Evolutionary conservation across 2,329 filamentous ascomycete species (phyloP).

Genomic region (Lasiodiplodia sp.): DNA sequence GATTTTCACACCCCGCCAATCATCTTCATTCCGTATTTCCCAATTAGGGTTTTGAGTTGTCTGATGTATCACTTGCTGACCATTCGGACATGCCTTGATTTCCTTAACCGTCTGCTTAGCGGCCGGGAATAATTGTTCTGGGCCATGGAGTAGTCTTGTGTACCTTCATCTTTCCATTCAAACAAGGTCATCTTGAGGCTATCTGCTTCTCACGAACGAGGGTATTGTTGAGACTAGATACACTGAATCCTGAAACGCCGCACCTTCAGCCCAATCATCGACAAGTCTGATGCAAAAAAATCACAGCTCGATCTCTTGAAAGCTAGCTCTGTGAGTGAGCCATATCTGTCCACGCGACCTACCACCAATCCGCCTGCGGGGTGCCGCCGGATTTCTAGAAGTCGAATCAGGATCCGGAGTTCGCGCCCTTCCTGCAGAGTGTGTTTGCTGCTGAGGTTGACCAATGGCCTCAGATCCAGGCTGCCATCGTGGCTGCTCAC

Average conservation of each 20-base stretch:
- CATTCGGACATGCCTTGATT: background rate
- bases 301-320: background rate
- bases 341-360: constrained; percentile 15
- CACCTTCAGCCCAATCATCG: too few species aligned
- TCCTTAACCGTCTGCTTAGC: background rate
- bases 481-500: background rate
- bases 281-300: background rate
- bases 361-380: background rate
- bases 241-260: background rate
- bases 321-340: background rate
- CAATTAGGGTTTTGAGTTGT: background rate
- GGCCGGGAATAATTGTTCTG: background rate
- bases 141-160: background rate
- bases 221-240: too few species aligned
- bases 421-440: background rate
- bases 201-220: too few species aligned
- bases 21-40: background rate
- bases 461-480: background rate
- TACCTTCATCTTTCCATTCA: background rate
- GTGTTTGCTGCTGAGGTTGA: background rate
- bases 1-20: background rate
- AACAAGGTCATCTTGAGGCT: background rate
- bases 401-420: background rate
- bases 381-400: background rate
- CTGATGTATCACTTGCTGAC: background rate